phyloP scores from a whole-genome alignment of 2,329 filamentous ascomycete species.

The Ploettnerulaceae sp. region DNA sequence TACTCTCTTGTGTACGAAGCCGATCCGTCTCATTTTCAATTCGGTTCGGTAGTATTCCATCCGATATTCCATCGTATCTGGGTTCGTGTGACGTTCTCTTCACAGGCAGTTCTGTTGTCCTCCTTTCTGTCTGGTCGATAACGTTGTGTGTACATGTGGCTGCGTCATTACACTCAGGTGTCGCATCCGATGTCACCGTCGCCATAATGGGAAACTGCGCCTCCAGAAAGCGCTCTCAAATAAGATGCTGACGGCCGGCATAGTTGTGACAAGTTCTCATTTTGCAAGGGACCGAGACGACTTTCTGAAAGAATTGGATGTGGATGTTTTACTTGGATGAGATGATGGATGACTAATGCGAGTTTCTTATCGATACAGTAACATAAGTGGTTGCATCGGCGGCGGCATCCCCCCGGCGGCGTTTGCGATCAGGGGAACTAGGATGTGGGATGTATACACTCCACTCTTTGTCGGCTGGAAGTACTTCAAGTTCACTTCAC shows the following conservation, averaged over 20 bases:
- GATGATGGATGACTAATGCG: conserved; percentile 8
- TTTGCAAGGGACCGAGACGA: too few species aligned
- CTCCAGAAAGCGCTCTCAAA: background rate
- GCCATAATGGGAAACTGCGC: conserved; percentile 11
- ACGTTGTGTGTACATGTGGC: too few species aligned
- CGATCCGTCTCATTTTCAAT: conserved; percentile 34
- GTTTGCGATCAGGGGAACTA: conserved; percentile 6
- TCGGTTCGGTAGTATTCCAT: conserved; percentile 36
- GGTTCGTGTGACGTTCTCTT: conserved; percentile 3
- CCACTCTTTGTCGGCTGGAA: conserved; percentile 6
- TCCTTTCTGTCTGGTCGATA: background rate
- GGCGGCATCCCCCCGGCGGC: conserved; percentile 9
- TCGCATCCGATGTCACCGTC: conserved; percentile 2
- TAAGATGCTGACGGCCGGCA: background rate
- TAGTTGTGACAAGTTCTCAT: background rate
- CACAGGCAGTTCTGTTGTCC: background rate
- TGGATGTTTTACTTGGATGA: too few species aligned
- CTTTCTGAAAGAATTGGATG: too few species aligned
- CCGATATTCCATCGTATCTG: conserved; percentile 29
- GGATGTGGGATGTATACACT: too few species aligned
- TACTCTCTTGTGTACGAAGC: conserved; percentile 37
- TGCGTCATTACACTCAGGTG: too few species aligned
- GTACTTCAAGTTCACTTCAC: conserved; percentile 1
- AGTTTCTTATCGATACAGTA: conserved; percentile 2
- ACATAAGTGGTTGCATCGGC: conserved; percentile 5